Evolutionary conservation across 495 filamentous ascomycete genomes (phyloP).

Genomic region (Podospora didyma): DNA sequence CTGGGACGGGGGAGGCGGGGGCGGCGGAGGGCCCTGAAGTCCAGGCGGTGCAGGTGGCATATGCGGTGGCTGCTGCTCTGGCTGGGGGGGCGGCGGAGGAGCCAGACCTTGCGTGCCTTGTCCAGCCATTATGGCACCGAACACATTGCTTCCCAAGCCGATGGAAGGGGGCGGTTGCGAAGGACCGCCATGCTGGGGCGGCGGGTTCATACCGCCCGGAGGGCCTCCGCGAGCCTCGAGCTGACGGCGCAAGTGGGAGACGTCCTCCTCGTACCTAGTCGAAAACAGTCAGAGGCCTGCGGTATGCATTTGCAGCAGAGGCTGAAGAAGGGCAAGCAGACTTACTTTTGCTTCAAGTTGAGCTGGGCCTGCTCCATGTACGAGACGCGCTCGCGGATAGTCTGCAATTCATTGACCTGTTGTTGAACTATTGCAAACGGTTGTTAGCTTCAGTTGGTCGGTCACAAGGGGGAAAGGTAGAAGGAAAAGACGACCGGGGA

Average conservation of each 20-base stretch:
- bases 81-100: constrained; percentile 69
- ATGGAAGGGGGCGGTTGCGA: constrained; percentile 74
- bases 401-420: constrained; percentile 88
- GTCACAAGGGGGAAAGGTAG: too few species aligned
- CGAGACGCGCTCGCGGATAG: constrained; percentile 87
- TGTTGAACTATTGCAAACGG: neutral
- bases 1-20: constrained; percentile 50
- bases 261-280: constrained; percentile 86
- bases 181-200: constrained; percentile 69
- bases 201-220: constrained; percentile 58
- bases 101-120: constrained; percentile 78
- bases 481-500: too few species aligned
- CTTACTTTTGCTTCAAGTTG: constrained; percentile 85
- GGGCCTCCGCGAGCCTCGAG: constrained; percentile 77
- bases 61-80: constrained; percentile 50
- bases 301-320: neutral
- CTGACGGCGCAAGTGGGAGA: constrained; percentile 78
- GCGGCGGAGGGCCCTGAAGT: constrained; percentile 59
- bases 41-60: constrained; percentile 62
- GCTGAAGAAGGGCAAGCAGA: neutral
- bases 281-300: constrained; percentile 6
- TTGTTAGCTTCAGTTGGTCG: too few species aligned
- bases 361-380: constrained; percentile 84
- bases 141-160: constrained; percentile 89
- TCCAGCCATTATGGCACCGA: constrained; percentile 93